These are phyloP conservation scores for Lactarius pseudohatsudake DNA, from an alignment of 768 basidiomycete species.

Conservation along the genomic window DNA sequence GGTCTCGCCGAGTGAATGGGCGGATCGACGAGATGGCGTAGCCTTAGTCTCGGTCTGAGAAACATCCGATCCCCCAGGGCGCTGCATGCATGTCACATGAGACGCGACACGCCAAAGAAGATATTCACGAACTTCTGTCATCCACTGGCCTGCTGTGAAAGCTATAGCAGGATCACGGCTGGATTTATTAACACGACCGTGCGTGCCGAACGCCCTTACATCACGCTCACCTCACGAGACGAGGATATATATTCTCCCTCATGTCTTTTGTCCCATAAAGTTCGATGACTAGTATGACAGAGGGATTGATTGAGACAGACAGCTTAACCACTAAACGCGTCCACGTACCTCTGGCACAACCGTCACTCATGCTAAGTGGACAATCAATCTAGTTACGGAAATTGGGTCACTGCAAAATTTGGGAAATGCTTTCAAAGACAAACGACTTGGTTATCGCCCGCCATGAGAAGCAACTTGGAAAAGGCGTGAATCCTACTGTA, in stretches of 20 bases:
- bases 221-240: conserved; percentile 54
- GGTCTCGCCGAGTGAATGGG: conserved; percentile 45
- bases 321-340: too few species aligned
- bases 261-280: conserved; percentile 58
- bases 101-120: conserved; percentile 12
- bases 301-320: neutral
- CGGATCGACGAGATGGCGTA: conserved; percentile 36
- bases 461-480: conserved; percentile 60
- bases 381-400: conserved; percentile 54
- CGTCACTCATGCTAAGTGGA: conserved; percentile 80
- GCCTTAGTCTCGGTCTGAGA: conserved; percentile 72
- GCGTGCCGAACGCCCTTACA: neutral
- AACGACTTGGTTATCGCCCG: conserved; percentile 64
- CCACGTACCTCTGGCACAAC: conserved; percentile 55
- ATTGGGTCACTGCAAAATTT: neutral
- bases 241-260: conserved; percentile 57
- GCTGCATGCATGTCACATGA: conserved; percentile 41
- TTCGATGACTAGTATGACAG: conserved; percentile 55
- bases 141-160: conserved; percentile 81
- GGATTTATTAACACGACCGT: conserved; percentile 1
- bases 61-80: conserved; percentile 74
- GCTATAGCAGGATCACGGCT: conserved; percentile 59
- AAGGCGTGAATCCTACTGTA: conserved; percentile 65
- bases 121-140: conserved; percentile 59
- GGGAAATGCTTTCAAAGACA: conserved; percentile 26